Evolutionary conservation across 2,329 filamentous ascomycete species (phyloP).

Genomic region (Massarina eburnea): DNA sequence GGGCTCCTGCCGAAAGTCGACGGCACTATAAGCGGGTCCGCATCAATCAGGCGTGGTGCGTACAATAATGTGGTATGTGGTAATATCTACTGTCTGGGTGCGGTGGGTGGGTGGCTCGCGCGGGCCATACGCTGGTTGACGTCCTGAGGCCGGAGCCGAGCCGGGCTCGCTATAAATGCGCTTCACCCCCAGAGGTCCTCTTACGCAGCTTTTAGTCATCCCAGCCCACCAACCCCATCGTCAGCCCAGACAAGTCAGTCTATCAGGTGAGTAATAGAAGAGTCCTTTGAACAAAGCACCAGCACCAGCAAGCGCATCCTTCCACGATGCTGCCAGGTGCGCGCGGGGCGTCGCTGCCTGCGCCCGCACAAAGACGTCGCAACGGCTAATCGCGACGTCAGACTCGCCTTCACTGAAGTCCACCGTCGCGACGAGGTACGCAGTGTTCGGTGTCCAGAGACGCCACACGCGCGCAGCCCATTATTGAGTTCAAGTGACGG

Average conservation of each 20-base stretch:
- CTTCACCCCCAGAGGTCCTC: conserved; percentile 8
- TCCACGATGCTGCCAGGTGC: conserved; percentile 1
- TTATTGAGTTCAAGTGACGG: too few relatives aligned
- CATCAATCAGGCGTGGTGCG: too few relatives aligned
- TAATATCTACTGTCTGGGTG: too few relatives aligned
- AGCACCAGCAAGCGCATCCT: not conserved
- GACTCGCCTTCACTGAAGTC: not conserved
- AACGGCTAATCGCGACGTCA: conserved; percentile 16
- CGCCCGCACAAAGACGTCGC: not conserved
- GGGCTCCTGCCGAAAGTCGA: too few relatives aligned
- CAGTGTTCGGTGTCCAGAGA: not conserved
- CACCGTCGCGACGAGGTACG: conserved; percentile 2
- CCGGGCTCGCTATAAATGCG: conserved; percentile 3
- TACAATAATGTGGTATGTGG: too few relatives aligned
- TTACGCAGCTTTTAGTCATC: conserved; percentile 22
- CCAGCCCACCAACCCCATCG: conserved; percentile 9
- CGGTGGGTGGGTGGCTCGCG: not conserved
- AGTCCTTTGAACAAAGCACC: not conserved
- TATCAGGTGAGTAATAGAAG: conserved; percentile 10
- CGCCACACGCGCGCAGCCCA: not conserved
- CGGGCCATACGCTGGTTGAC: too few relatives aligned
- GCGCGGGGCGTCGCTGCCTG: conserved; percentile 6
- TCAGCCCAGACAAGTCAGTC: conserved; percentile 2
- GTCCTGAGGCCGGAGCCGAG: not conserved
- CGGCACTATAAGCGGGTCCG: too few relatives aligned